Base-by-base conservation (phyloP, 2,329 filamentous ascomycete genomes). In the Neofusicoccum ribis region DNA sequence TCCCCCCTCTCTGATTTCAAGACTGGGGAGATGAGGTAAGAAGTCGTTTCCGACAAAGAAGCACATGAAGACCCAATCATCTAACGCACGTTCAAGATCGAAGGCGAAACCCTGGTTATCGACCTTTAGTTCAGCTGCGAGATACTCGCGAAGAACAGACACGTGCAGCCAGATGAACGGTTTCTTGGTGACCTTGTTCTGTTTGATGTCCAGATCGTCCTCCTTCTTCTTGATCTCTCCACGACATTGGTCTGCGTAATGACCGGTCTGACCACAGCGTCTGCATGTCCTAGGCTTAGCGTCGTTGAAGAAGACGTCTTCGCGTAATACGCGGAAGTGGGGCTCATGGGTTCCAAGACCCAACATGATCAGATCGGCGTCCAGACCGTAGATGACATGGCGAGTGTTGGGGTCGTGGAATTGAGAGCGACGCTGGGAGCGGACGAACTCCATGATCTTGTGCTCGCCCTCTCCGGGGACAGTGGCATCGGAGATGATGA, bases 41-140 rank as follows among this genome's bases (percentile, higher is more conserved):
- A 99, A 99, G 82, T 99, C 96, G 78, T 99, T 99, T 70, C 94
- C 94, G 65, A 98, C 94, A 76, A 98, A 98, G 81, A 96, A 98
- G 80, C 94, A 98, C 88, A 98, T 95, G 77, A 98, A 98, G 14
- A 98, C 92, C 95, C 94, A 98, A 76, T 98, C 94, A 78, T 98
- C 95, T 66, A 98, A 86, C 31, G 93, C 93, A 69, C 95, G 89
- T 79, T 99, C 95, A 50, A 99, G 84, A 75, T 99, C 93, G 78
- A 96, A 98, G 63, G 87, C 86, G 79, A 98, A 98, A 1, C 89
- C 89, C 69, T 97, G 86, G 64, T 88, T 86, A 17, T 92, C 89
- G 39, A 97, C 89, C 72, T 91, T 86, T 72, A 99, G 88, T 79
- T 99, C 95, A 60, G 92, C 89, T 65, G 90, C 93, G 63, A 99